Conservation (phyloP, 73 alveolate species). For the Symbiodinium natans region DNA sequence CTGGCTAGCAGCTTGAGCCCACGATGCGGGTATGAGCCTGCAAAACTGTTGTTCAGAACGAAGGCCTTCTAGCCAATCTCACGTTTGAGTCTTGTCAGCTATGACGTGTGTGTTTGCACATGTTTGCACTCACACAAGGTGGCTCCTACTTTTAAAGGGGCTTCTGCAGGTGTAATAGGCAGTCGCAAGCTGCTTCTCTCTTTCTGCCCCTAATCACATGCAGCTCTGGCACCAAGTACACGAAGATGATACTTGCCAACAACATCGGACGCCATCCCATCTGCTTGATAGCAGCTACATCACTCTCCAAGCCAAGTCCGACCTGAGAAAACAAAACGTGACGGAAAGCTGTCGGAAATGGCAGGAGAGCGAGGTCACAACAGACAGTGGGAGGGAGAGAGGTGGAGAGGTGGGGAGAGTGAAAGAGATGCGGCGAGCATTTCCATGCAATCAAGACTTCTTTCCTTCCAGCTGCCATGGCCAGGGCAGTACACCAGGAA, state of each 20-base stretch:
- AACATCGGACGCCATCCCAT: slow-evolving; percentile 78
- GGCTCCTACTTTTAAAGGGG: no score
- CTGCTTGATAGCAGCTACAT: slow-evolving; percentile 3
- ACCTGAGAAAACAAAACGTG: background rate
- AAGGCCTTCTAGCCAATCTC: no score
- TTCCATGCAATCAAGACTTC: background rate
- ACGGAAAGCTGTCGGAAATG: background rate
- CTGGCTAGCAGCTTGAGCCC: no score
- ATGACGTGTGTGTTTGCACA: no score
- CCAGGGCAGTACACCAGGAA: slow-evolving; percentile 77
- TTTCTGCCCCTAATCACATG: no score
- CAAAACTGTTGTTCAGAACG: no score
- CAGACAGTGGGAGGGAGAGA: background rate
- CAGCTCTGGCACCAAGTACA: slow-evolving; percentile 23
- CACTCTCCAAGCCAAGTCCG: slow-evolving; percentile 68
- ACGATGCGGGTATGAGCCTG: no score
- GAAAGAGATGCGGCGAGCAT: no score
- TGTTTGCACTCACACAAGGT: no score
- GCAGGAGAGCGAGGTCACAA: background rate
- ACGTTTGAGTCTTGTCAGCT: no score
- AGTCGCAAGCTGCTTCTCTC: no score
- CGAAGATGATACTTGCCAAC: background rate
- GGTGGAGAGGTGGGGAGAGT: background rate
- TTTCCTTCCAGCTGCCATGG: background rate
- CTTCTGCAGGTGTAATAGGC: no score